These are phyloP conservation scores for Pseudodiploospora longispora DNA, from an alignment of 2,329 filamentous ascomycete genomes.

Conservation along the genomic window DNA sequence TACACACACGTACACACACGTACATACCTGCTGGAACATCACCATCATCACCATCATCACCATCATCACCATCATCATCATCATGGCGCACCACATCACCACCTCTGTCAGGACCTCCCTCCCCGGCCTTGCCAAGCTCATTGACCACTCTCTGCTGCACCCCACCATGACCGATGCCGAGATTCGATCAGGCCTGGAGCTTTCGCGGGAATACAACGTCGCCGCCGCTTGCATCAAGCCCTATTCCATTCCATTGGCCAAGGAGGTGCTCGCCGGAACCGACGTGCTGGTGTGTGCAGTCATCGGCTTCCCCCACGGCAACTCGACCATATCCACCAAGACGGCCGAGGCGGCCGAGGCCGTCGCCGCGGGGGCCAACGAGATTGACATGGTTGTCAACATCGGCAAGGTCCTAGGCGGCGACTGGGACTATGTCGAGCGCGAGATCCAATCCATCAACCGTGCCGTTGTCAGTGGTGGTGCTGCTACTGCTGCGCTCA, in stretches of 20 bases:
- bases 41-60: background rate
- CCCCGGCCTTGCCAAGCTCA: constrained; percentile 41
- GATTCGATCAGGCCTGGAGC: constrained; percentile 38
- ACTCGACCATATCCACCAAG: constrained; percentile 45
- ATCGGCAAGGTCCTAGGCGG: constrained; percentile 48
- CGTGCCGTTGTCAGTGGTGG: constrained; percentile 33
- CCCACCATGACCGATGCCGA: constrained; percentile 53
- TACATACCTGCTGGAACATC: background rate
- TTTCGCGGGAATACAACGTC: constrained; percentile 39
- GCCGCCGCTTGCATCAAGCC: constrained; percentile 53
- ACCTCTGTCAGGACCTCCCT: constrained; percentile 34
- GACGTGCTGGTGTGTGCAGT: constrained; percentile 48
- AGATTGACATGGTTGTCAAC: constrained; percentile 56
- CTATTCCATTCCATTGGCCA: constrained; percentile 43
- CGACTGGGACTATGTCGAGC: constrained; percentile 48
- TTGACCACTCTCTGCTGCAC: constrained; percentile 55
- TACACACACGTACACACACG: background rate
- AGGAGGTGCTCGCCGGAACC: constrained; percentile 36
- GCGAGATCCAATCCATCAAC: constrained; percentile 45
- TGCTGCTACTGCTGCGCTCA: constrained; percentile 32
- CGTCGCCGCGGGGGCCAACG: constrained; percentile 37
- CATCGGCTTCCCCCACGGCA: constrained; percentile 54
- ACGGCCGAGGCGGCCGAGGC: constrained; percentile 43
- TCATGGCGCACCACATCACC: constrained; percentile 1
- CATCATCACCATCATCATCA: background rate